These are phyloP conservation scores for Penicillium brevicompactum DNA, from an alignment of 2,329 filamentous ascomycete genomes.

Conservation along the genomic window DNA sequence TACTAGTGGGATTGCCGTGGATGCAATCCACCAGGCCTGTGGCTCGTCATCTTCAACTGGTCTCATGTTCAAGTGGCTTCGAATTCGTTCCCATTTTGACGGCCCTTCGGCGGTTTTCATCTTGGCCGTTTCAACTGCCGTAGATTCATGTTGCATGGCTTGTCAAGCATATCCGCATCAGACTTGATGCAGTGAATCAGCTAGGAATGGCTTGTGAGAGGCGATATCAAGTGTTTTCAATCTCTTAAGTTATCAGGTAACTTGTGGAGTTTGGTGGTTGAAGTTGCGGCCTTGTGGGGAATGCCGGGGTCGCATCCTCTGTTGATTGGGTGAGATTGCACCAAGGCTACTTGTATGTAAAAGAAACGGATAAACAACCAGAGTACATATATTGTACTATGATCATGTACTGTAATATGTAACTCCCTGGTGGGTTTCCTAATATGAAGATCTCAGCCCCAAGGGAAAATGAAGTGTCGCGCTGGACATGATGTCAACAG, in stretches of 20 bases:
- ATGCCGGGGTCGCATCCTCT: neutral
- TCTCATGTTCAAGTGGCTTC: slow-evolving; percentile 34
- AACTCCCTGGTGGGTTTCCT: no score
- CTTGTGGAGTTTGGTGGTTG: neutral
- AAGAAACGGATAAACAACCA: neutral
- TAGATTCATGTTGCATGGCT: slow-evolving; percentile 22
- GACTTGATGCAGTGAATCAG: neutral
- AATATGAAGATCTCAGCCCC: no score
- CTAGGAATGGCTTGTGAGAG: neutral
- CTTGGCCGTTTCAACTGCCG: slow-evolving; percentile 1
- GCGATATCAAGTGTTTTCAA: neutral
- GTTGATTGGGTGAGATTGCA: slow-evolving; percentile 6
- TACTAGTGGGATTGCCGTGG: slow-evolving; percentile 68
- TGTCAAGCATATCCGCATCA: slow-evolving; percentile 2
- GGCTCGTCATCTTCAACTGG: slow-evolving; percentile 47
- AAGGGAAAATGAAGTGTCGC: neutral
- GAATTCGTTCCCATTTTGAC: slow-evolving; percentile 24
- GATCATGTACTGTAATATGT: neutral
- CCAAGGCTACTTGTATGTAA: neutral
- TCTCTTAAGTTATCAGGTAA: neutral
- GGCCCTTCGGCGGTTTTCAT: neutral
- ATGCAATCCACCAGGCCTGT: slow-evolving; percentile 54
- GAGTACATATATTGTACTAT: neutral
- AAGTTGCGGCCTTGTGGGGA: neutral
- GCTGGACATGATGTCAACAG: neutral